Conservation (phyloP, 1,139 yeast species). For the Taphrina pruni region DNA sequence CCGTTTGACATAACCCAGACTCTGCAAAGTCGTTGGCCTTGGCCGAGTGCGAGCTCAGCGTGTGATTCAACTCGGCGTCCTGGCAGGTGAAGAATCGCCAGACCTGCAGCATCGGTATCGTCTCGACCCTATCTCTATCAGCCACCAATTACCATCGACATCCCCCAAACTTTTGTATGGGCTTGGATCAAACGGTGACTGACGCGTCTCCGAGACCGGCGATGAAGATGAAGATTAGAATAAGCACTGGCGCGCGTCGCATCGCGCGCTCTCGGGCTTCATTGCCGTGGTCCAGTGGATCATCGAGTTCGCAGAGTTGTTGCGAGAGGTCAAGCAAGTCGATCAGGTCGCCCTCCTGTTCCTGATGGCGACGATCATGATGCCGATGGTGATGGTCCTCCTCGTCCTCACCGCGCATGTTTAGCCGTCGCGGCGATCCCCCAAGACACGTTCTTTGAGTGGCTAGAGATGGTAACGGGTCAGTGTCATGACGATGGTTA, state of each 20-base stretch:
- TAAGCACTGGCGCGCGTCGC: neutral
- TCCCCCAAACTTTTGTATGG: too few species aligned
- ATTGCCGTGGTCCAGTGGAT: neutral
- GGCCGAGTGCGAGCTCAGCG: neutral
- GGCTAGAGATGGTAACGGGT: too few species aligned
- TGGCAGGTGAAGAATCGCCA: constrained; percentile 16
- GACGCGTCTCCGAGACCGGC: constrained; percentile 19
- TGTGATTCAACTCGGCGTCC: constrained; percentile 1
- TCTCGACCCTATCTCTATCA: neutral
- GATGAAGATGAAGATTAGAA: constrained; percentile 4
- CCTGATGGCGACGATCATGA: neutral
- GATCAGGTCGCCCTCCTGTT: neutral
- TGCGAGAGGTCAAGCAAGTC: constrained; percentile 8
- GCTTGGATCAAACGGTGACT: neutral
- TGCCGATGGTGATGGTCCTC: neutral
- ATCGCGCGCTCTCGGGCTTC: neutral
- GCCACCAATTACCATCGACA: neutral
- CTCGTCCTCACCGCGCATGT: too few species aligned
- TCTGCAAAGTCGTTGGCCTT: neutral
- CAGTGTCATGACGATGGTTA: too few species aligned
- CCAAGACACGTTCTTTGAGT: too few species aligned
- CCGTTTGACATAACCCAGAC: constrained; percentile 9
- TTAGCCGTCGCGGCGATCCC: too few species aligned
- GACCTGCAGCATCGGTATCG: constrained; percentile 14
- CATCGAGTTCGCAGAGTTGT: constrained; percentile 1